Conservation (phyloP, 208 protist genomes). For the Leishmania aethiopica region DNA sequence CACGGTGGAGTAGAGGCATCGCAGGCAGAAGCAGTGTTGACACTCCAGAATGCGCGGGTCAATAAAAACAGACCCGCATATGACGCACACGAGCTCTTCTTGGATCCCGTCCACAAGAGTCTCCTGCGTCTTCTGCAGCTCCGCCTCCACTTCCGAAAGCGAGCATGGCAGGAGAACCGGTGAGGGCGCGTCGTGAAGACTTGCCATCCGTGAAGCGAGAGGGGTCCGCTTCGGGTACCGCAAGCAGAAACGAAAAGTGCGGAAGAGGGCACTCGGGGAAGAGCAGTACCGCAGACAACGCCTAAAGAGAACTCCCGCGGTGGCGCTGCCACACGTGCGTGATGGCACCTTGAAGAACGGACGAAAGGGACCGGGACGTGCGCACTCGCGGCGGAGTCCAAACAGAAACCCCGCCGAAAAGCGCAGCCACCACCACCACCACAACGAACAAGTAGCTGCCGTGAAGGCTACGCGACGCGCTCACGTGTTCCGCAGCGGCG, state of each 20-base stretch:
- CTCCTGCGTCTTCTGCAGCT: slow-evolving; percentile 11
- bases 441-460: not conserved
- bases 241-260: not conserved
- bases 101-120: slow-evolving; percentile 26
- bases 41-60: slow-evolving; percentile 71
- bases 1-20: slow-evolving; percentile 53
- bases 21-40: slow-evolving; percentile 74
- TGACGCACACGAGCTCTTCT: slow-evolving; percentile 50
- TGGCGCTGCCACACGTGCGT: not conserved
- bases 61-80: slow-evolving; percentile 55
- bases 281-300: not conserved
- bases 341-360: not conserved
- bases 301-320: not conserved
- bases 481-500: not conserved
- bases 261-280: not conserved
- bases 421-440: no score
- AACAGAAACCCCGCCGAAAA: not conserved
- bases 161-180: slow-evolving; percentile 12
- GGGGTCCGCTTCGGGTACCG: not conserved
- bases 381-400: not conserved
- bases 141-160: not conserved
- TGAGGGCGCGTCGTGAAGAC: not conserved
- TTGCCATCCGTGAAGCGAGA: not conserved
- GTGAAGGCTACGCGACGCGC: not conserved
- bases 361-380: not conserved